Evolutionary conservation across 306 rosid genomes (phyloP), one percentile per base, ranked within the genome.

Genomic region (Hippophae gyantsensis): DNA sequence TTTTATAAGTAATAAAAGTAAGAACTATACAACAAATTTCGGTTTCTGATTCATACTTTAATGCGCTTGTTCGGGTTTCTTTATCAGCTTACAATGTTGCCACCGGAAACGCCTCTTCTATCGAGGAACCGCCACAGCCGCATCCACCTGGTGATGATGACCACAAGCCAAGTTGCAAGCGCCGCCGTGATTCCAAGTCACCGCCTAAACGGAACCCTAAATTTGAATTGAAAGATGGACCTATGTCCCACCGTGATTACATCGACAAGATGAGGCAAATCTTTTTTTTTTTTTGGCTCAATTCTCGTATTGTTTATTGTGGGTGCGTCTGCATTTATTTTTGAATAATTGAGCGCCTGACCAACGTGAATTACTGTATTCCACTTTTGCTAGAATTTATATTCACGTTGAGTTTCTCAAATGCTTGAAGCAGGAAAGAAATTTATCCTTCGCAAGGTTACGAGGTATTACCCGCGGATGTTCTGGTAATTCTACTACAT

Each of bases 241-340:
- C 95, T 43, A 81, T 89, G 87, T 79, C 92, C 10, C 97, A 89
- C 71, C 75, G 49, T 65, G 95, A 81, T 68, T 89, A 81, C 70
- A 64, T 89, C 46, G 73, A 75, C 40, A 86, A 71, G 70, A 83
- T 81, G 78, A 89, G 87, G 97, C 62, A 70, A 8, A 9, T n/a
- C 42, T 48, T 5, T 11, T 9, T 64, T n/a, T 42, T 3, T 11
- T n/a, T 14, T 9, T 12, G 18, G 7, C 60, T 64, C 10, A 57
- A 58, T 41, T 61, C 43, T 7, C 32, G n/a, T 49, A 58, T 25
- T 32, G 7, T 3, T 42, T 47, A 11, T 43, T 8, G 9, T 5
- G 5, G 27, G 38, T 14, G 8, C 44, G 38, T 61, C 23, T n/a
- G 6, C 14, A 7, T 12, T 40, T 4, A 0, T 45, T 32, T 49